phyloP scores from a whole-genome alignment of 2,329 filamentous ascomycete genomes.

The Diaporthe destruens region DNA sequence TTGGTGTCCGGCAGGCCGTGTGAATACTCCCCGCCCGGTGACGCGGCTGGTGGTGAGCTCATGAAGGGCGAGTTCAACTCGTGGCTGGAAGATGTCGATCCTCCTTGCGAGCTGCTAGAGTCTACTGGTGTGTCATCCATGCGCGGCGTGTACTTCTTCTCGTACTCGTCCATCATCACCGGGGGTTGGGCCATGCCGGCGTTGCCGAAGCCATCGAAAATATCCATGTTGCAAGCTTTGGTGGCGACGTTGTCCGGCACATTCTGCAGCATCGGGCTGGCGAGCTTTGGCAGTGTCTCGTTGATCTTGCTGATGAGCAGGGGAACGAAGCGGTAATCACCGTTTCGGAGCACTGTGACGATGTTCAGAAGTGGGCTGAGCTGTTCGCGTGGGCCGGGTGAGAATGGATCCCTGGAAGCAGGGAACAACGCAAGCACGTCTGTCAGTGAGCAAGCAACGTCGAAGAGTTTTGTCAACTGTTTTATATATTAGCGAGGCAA shows the following conservation, averaged over 20 bases:
- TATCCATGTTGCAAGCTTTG: conserved; percentile 62
- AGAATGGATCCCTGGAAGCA: conserved; percentile 71
- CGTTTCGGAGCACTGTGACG: conserved; percentile 78
- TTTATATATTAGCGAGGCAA: conserved; percentile 1
- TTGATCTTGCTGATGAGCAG: conserved; percentile 81
- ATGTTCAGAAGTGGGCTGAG: conserved; percentile 77
- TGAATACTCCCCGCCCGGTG: conserved; percentile 64
- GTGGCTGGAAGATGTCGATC: conserved; percentile 48
- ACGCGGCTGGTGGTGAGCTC: conserved; percentile 67
- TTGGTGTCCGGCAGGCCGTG: conserved; percentile 55
- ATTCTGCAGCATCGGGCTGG: conserved; percentile 71
- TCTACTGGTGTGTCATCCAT: conserved; percentile 57
- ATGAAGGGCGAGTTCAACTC: conserved; percentile 65
- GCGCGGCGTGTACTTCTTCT: conserved; percentile 58
- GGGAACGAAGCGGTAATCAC: conserved; percentile 81
- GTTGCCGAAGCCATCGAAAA: conserved; percentile 76
- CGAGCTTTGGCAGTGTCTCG: conserved; percentile 74
- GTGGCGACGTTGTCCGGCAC: conserved; percentile 63
- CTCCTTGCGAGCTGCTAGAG: conserved; percentile 51
- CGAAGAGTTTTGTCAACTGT: conserved; percentile 83
- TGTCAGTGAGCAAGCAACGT: conserved; percentile 78
- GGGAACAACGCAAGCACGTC: conserved; percentile 79
- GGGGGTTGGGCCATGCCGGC: conserved; percentile 70
- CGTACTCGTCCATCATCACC: conserved; percentile 63
- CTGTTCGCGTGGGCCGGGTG: conserved; percentile 77